Percentiles rank a stretch among this genome's conserved stretches.
phyloP scores from a whole-genome alignment of 2,329 filamentous ascomycete genomes.

The Ophiostoma sp. region DNA sequence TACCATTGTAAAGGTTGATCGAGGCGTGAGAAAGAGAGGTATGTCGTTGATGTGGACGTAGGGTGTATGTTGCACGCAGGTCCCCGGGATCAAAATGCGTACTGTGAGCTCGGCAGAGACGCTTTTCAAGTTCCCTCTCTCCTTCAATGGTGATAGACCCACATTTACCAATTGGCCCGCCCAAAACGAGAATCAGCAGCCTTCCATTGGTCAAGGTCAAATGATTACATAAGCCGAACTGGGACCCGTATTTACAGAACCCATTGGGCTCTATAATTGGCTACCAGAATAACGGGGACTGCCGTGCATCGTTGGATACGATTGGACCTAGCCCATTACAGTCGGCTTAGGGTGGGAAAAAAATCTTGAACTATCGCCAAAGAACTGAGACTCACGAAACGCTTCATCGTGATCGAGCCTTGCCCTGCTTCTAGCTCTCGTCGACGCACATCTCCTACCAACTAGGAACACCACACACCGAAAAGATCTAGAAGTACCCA shows the following conservation, averaged over 20 bases:
- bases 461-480: background rate
- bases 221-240: slow-evolving; percentile 15
- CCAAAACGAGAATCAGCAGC: slow-evolving; percentile 24
- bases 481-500: background rate
- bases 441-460: background rate
- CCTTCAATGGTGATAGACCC: slow-evolving; percentile 10
- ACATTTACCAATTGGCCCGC: slow-evolving; percentile 17
- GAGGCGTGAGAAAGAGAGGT: slow-evolving; percentile 3
- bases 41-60: slow-evolving; percentile 8
- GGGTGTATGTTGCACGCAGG: slow-evolving; percentile 1
- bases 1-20: slow-evolving; percentile 46
- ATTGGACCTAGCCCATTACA: background rate
- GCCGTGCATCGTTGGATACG: background rate
- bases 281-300: slow-evolving; percentile 11
- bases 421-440: background rate
- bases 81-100: slow-evolving; percentile 1
- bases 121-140: slow-evolving; percentile 18
- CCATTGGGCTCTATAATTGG: slow-evolving; percentile 8
- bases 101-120: slow-evolving; percentile 4
- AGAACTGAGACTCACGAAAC: background rate
- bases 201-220: slow-evolving; percentile 3
- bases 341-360: slow-evolving; percentile 14
- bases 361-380: slow-evolving; percentile 14
- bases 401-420: background rate
- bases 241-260: background rate